Percentiles rank a stretch among this genome's conserved stretches.
These are phyloP conservation scores for Talaromyces islandicus DNA, from an alignment of 2,329 filamentous ascomycete genomes.

Conservation along the genomic window DNA sequence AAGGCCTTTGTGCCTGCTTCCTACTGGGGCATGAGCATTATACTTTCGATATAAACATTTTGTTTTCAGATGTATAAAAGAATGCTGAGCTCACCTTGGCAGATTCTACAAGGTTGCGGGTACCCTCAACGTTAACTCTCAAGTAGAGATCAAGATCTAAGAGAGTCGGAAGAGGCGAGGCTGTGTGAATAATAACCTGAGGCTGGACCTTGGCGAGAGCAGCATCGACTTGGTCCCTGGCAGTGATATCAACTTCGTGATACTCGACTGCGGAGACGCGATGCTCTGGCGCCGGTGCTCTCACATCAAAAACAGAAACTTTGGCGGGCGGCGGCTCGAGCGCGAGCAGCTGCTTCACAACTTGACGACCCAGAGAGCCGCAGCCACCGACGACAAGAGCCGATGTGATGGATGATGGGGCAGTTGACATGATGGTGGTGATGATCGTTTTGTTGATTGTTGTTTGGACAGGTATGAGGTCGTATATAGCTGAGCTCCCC, in stretches of 20 bases:
- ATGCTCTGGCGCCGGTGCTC: not conserved
- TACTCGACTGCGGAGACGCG: not conserved
- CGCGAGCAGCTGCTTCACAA: not conserved
- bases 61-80: not conserved
- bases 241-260: not conserved
- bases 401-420: not conserved
- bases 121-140: conserved; percentile 16
- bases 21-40: not conserved
- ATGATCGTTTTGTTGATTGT: too few species aligned
- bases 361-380: conserved; percentile 1
- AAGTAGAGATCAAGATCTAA: conserved; percentile 11
- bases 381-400: conserved; percentile 1
- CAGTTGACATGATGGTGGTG: not conserved
- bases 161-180: conserved; percentile 13
- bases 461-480: not conserved
- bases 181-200: conserved; percentile 4
- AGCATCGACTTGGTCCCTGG: not conserved
- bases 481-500: not conserved
- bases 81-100: conserved; percentile 3
- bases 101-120: conserved; percentile 14
- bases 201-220: not conserved
- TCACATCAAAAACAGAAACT: conserved; percentile 1
- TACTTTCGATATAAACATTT: not conserved
- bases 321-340: not conserved
- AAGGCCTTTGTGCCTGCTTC: conserved; percentile 11